Evolutionary conservation across 257 asterid genomes (phyloP).

Genomic region (Solanum habrochaites): DNA sequence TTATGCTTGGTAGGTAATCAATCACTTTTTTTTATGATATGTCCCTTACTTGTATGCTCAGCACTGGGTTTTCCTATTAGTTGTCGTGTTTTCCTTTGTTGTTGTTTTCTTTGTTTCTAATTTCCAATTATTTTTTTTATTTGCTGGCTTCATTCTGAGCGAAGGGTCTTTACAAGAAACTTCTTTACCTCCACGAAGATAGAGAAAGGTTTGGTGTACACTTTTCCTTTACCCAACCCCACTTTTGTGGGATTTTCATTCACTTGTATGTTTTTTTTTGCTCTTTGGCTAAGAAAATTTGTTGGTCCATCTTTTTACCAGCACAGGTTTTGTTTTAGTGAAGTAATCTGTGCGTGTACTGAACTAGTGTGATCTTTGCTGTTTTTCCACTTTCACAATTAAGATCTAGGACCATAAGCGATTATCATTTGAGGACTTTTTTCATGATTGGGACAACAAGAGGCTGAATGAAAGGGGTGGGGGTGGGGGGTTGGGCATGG

Average conservation of each 20-base stretch:
- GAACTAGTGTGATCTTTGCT: not conserved
- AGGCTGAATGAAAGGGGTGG: slow-evolving; percentile 81
- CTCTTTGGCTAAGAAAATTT: not conserved
- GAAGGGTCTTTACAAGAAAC: not conserved
- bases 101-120: not conserved
- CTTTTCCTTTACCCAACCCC: not conserved
- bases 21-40: not conserved
- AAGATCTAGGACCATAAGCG: slow-evolving; percentile 92
- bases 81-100: not conserved
- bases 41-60: not conserved
- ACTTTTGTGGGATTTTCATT: not conserved
- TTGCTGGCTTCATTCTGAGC: not conserved
- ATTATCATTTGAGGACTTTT: slow-evolving; percentile 73
- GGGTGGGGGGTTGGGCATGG: no score
- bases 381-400: slow-evolving; percentile 10
- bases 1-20: not conserved
- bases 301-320: not conserved
- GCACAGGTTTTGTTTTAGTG: not conserved
- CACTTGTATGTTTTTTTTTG: not conserved
- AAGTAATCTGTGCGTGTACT: not conserved
- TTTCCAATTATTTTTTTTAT: not conserved
- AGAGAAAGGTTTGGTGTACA: not conserved
- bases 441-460: slow-evolving; percentile 67
- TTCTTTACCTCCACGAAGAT: not conserved
- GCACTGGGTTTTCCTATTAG: not conserved